These are phyloP conservation scores for Pythium apleroticum DNA, from an alignment of 352 stramenopile species.

Conservation along the genomic window DNA sequence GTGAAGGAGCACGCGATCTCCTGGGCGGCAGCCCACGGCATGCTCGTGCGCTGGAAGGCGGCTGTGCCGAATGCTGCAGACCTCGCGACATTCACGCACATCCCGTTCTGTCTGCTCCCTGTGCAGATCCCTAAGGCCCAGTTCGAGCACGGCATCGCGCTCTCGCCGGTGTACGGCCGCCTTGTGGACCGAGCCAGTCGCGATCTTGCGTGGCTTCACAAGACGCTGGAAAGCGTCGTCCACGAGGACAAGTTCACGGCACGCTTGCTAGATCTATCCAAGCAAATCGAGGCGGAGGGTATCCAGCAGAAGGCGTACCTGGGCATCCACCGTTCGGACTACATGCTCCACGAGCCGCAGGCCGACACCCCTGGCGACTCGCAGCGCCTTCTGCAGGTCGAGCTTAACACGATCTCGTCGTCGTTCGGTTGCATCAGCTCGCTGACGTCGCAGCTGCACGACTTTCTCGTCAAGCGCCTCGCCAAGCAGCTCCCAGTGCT, in stretches of 20 bases:
- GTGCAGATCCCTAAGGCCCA: constrained; percentile 59
- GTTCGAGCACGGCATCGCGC: constrained; percentile 61
- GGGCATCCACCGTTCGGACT: constrained; percentile 93
- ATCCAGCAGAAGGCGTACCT: constrained; percentile 83
- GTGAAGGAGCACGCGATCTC: constrained; percentile 74
- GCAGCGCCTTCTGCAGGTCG: constrained; percentile 91
- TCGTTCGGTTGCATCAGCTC: constrained; percentile 96
- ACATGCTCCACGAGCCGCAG: constrained; percentile 92
- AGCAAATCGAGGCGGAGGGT: constrained; percentile 60
- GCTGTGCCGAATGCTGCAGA: constrained; percentile 24
- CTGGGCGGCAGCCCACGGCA: constrained; percentile 69
- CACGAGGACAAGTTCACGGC: constrained; percentile 87
- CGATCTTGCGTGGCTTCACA: constrained; percentile 79
- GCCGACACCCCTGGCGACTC: constrained; percentile 31
- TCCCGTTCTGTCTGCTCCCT: constrained; percentile 72
- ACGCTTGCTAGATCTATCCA: constrained; percentile 77
- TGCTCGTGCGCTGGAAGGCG: constrained; percentile 69
- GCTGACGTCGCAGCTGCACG: constrained; percentile 91
- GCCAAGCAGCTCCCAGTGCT: constrained; percentile 49
- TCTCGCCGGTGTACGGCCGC: constrained; percentile 73
- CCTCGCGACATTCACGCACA: constrained; percentile 66
- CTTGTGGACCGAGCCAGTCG: constrained; percentile 82
- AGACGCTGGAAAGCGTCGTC: constrained; percentile 68
- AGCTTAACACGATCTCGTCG: constrained; percentile 98
- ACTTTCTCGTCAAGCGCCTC: constrained; percentile 57